Base-by-base conservation (phyloP, 768 basidiomycete genomes). In the Leucocoprinus sp. region DNA sequence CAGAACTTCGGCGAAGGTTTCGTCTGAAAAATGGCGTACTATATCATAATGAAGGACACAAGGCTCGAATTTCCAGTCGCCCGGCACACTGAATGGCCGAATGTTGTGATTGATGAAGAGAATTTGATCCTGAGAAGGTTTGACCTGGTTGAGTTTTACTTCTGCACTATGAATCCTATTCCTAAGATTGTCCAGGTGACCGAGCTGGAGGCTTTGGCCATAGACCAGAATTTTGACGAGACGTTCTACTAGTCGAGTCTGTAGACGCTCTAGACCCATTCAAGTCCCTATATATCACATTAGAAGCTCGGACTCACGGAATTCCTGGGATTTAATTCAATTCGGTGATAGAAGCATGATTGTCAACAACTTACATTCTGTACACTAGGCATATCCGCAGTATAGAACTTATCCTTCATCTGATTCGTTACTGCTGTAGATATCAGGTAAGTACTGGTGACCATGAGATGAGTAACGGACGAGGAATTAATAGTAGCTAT, bases 11-110 rank as follows among this genome's bases (percentile, higher is more conserved):
- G 34, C 42, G 22, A 22, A 14, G 17, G 26, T 24, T 31, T 19
- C 12, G 27, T 15, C 24, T 19, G 26, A 37, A 22, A 36, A 34
- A 19, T 41, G 17, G 26, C 77, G 51, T 58, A 78, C 88, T 37
- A 78, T 84, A 56, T 92, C 89, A 58, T 92, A 91, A 52, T 84
- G 78, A 43, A 64, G 74, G 5, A 71, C 51, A 50, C 82, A 86
- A 11, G 87, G 83, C 57, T 91, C 87, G 54, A 90, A 92, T 34
- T 50, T 60, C 81, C 78, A 87, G 56, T 88, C 80, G 8, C 54
- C 55, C 7, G 89, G 86, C 8, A 72, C 61, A 23, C 63, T 66
- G 58, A 90, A 91, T 2, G 75, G 70, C 26, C 82, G 69, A 27
- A 77, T 59, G 56, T 92, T 91, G 55, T 82, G 69, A 45, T 82